Conservation (phyloP, 2,329 filamentous ascomycete genomes). For the Colletotrichum endophyticum region DNA sequence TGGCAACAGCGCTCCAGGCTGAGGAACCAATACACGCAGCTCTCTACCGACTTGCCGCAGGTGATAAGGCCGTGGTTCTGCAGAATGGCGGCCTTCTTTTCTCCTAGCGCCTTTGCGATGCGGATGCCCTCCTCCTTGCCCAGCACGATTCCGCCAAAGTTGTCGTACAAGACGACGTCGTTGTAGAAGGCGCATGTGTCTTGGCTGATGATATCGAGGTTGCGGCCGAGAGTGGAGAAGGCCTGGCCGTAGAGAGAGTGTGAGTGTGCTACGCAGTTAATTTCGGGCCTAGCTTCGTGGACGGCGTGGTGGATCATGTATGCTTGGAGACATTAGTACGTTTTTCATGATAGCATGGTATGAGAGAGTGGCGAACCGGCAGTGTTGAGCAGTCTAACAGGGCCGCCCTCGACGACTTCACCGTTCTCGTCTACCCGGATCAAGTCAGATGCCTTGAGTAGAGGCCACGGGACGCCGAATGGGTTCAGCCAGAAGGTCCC, state of each 20-base stretch:
- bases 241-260: conserved; percentile 60
- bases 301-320: conserved; percentile 56
- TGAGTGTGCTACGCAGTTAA: conserved; percentile 58
- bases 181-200: conserved; percentile 66
- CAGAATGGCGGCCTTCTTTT: conserved; percentile 56
- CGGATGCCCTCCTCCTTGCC: conserved; percentile 53
- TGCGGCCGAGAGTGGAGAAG: conserved; percentile 66
- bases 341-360: too few species aligned
- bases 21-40: conserved; percentile 59
- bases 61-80: conserved; percentile 62
- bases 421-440: conserved; percentile 69
- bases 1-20: conserved; percentile 54
- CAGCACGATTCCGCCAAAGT: conserved; percentile 58
- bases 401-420: conserved; percentile 66
- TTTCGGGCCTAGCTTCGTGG: conserved; percentile 59
- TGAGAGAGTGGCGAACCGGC: background rate
- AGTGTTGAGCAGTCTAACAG: conserved; percentile 13
- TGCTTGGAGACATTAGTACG: conserved; percentile 23
- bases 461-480: conserved; percentile 65
- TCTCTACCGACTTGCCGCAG: conserved; percentile 53
- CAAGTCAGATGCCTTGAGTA: conserved; percentile 69
- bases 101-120: conserved; percentile 52
- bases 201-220: conserved; percentile 69
- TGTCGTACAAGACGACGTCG: conserved; percentile 48
- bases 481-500: conserved; percentile 72